A percentile compares a stretch with the other conserved stretches of the same genome.
Conservation (phyloP, 352 stramenopile genomes). For the Globisporangium nodosum region DNA sequence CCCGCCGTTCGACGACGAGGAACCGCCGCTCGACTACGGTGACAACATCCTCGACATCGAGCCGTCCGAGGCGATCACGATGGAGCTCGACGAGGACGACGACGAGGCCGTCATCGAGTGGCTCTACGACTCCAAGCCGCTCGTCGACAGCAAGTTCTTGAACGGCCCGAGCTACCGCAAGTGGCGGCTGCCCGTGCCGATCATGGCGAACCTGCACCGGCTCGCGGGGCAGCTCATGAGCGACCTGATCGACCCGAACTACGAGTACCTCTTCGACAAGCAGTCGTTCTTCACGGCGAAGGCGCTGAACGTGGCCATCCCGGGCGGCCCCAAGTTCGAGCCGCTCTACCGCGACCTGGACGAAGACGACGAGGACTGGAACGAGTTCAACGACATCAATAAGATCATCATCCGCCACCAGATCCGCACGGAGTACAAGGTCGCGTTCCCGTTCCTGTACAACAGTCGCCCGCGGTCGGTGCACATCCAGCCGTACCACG, state of each 20-base stretch:
- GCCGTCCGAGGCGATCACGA: conserved; percentile 94
- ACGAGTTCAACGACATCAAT: conserved; percentile 99
- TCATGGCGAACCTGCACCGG: conserved; percentile 98
- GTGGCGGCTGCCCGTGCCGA: conserved; percentile 96
- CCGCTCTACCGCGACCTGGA: conserved; percentile 97
- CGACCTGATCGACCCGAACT: conserved; percentile 96
- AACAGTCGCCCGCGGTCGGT: conserved; percentile 97
- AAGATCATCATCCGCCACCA: conserved; percentile 99
- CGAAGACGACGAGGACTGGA: conserved; percentile 99
- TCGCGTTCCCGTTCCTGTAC: conserved; percentile 99
- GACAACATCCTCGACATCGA: conserved; percentile 98
- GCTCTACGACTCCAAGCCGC: conserved; percentile 98
- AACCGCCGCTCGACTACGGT: conserved; percentile 95
- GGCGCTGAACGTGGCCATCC: conserved; percentile 99
- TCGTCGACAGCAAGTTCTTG: conserved; percentile 90
- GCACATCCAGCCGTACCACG: conserved; percentile 94
- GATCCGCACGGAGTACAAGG: conserved; percentile 99
- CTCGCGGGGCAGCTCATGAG: conserved; percentile 96
- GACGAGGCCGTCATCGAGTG: conserved; percentile 95
- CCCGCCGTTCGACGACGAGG: conserved; percentile 99
- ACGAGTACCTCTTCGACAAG: conserved; percentile 92
- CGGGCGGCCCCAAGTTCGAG: conserved; percentile 99
- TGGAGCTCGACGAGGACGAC: conserved; percentile 96
- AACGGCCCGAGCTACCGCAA: conserved; percentile 97
- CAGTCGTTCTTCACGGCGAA: conserved; percentile 99